Percentiles rank a stretch among this genome's conserved stretches.
These are phyloP conservation scores for Stephania japonica DNA, from an alignment of 164 flowering plant species.

Conservation along the genomic window DNA sequence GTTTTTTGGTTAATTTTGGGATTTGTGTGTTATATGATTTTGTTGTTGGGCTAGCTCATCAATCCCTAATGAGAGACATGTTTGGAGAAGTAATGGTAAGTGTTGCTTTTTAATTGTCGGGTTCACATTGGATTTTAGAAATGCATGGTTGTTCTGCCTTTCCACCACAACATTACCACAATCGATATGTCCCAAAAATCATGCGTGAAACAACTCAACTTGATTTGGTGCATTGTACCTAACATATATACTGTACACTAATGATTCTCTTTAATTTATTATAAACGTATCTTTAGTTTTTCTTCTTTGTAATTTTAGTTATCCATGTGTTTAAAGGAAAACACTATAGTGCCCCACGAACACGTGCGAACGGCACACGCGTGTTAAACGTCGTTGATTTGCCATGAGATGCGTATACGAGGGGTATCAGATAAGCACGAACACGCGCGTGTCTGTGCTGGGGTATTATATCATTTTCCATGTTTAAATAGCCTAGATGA, in stretches of 20 bases:
- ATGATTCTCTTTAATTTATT: background rate
- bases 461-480: too few species aligned
- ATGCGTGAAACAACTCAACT: slow-evolving; percentile 58
- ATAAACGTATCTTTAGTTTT: background rate
- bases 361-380: too few species aligned
- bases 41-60: background rate
- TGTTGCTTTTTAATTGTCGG: slow-evolving; percentile 22
- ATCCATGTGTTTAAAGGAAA: background rate
- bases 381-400: too few species aligned
- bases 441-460: too few species aligned
- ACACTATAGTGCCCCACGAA: too few species aligned
- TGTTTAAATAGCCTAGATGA: too few species aligned
- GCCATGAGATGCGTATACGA: too few species aligned
- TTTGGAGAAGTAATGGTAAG: slow-evolving; percentile 5
- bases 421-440: too few species aligned
- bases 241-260: background rate
- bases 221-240: slow-evolving; percentile 41
- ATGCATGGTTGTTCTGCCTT: slow-evolving; percentile 32
- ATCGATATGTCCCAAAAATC: slow-evolving; percentile 47
- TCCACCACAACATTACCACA: slow-evolving; percentile 41
- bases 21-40: too few species aligned
- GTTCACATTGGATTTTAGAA: slow-evolving; percentile 53
- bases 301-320: background rate
- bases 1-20: too few species aligned
- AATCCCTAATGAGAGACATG: slow-evolving; percentile 9